Base-by-base conservation (phyloP, 177 flowering plant genomes). In the Vitis hybrid region DNA sequence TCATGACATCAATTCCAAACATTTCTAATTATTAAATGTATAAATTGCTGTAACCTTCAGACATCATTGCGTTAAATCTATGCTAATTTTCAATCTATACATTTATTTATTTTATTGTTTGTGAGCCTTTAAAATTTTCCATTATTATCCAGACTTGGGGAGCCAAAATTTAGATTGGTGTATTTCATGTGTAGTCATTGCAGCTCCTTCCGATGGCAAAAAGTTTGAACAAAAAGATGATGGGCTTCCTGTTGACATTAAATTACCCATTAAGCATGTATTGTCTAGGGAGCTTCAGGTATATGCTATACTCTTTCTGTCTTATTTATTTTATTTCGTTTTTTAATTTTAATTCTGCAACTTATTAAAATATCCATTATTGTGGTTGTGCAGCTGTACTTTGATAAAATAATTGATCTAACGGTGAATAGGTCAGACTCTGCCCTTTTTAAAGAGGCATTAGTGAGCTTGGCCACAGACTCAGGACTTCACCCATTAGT, bases 401-500 rank as follows among this genome's bases (percentile, higher is more conserved):
- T 91, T 74, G 95, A 90, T 17, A 95, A 91, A 76, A 85, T 95
- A 74, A 85, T 90, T 9, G 98, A 95, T 76, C 93, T 93, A 67
- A 81, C 89, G 57, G 76, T 87, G 68, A 83, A 81, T 52, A 85
- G 69, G 73, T 84, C 96, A n/a, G 89, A 88, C 41, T 87, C 92
- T 0, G 72, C 76, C 51, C 85, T 95, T 27, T 91, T 93, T 56
- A 93, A 88, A 82, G 84, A 88, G 77, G 97, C 97, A 54, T 74
- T 93, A 75, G 72, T 66, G 72, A 90, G 98, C 74, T 82, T 95
- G 79, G 86, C 99, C 9, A 87, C 97, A 60, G 99, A 95, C 74
- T 84, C 99, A 10, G 99, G 99, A 70, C 87, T 95, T 67, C 99
- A 95, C 85, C 98, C 99, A 30, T 78, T 95, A 48, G 91, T 93